phyloP scores from a whole-genome alignment of 2,329 filamentous ascomycete species.

The Fusarium bulbicola region DNA sequence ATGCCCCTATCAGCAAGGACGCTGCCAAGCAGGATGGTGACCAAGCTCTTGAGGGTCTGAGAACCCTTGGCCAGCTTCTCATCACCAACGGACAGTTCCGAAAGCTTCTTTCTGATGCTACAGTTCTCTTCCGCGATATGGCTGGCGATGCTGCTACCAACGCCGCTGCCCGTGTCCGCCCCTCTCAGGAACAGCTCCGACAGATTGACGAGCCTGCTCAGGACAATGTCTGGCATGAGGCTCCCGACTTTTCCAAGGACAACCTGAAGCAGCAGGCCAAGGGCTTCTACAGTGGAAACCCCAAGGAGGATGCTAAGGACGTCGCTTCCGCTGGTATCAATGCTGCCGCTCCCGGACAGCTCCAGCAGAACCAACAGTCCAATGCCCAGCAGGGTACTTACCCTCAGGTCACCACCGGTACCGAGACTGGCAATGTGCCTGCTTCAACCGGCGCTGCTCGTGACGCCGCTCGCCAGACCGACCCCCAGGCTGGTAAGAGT shows the following conservation, averaged over 20 bases:
- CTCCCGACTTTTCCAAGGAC: constrained; percentile 77
- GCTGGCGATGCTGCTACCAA: constrained; percentile 88
- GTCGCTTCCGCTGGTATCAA: constrained; percentile 66
- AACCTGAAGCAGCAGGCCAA: constrained; percentile 75
- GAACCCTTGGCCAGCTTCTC: constrained; percentile 86
- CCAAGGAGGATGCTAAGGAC: constrained; percentile 67
- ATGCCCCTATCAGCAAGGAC: constrained; percentile 77
- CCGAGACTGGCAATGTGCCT: not conserved
- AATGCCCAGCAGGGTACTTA: constrained; percentile 2
- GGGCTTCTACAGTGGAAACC: constrained; percentile 64
- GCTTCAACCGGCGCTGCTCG: constrained; percentile 12
- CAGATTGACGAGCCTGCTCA: constrained; percentile 86
- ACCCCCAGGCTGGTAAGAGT: constrained; percentile 49
- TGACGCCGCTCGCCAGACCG: constrained; percentile 50
- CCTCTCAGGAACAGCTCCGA: constrained; percentile 77
- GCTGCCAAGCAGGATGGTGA: constrained; percentile 84
- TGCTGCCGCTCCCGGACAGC: constrained; percentile 59
- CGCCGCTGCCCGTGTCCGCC: constrained; percentile 78
- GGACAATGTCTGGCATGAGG: constrained; percentile 94
- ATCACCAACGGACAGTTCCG: constrained; percentile 97
- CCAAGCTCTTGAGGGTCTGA: constrained; percentile 83
- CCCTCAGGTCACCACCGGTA: constrained; percentile 59
- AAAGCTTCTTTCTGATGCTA: constrained; percentile 79
- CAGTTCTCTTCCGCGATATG: constrained; percentile 85
- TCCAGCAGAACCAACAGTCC: constrained; percentile 19